These are phyloP conservation scores for Isabelozyma rhagii DNA, from an alignment of 805 yeast genomes.

Conservation along the genomic window DNA sequence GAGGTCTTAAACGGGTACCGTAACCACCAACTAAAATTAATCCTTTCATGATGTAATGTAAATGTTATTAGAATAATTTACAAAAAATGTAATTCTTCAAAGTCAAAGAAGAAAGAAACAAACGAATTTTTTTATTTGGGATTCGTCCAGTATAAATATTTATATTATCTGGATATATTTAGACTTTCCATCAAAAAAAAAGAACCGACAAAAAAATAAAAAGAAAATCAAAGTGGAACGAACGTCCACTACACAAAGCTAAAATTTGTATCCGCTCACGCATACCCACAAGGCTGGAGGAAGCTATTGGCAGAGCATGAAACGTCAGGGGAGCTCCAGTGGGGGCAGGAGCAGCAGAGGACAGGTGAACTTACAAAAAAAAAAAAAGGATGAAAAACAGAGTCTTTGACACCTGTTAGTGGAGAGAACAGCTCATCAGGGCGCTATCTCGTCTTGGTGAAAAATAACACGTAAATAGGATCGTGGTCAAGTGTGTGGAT, in stretches of 20 bases:
- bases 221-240: not conserved
- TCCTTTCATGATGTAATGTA: conserved; percentile 68
- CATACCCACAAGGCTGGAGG: too few relatives aligned
- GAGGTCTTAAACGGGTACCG: conserved; percentile 99
- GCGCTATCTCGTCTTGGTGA: not conserved
- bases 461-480: not conserved
- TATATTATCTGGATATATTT: not conserved
- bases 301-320: too few relatives aligned
- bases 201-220: too few relatives aligned
- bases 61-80: not conserved
- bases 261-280: too few relatives aligned
- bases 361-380: too few relatives aligned
- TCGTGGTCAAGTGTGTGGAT: not conserved
- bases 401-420: too few relatives aligned
- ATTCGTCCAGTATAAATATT: not conserved
- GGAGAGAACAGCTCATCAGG: too few relatives aligned
- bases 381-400: too few relatives aligned
- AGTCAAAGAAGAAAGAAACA: not conserved
- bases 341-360: too few relatives aligned
- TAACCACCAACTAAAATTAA: conserved; percentile 98
- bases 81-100: not conserved
- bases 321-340: too few relatives aligned
- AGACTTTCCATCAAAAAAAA: not conserved
- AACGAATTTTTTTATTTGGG: not conserved
- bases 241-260: not conserved